Evolutionary conservation across 2,329 filamentous ascomycete species (phyloP), one percentile per base, ranked within the genome.

Genomic region (Neonectria sp.): DNA sequence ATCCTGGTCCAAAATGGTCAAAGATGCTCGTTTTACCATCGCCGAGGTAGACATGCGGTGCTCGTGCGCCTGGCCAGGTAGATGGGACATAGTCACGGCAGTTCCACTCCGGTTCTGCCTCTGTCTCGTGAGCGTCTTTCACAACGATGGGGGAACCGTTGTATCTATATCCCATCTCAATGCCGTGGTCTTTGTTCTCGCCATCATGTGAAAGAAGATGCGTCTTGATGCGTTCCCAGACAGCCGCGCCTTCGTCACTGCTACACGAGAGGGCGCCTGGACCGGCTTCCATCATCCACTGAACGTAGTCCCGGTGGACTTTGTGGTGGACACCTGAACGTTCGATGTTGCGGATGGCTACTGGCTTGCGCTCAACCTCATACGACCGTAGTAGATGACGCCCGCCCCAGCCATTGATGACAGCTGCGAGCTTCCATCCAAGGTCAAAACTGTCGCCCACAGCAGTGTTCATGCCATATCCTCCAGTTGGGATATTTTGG

Each of bases 401-500:
- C 1, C 58, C 51, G 0, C 65, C 71, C 1, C 60, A 55, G 3
- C 65, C 62, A 11, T 71, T 69, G 27, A 76, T 53, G 1, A 76
- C 73, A 6, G 71, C 69, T 4, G 73, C n/a, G n/a, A n/a, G n/a
- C n/a, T n/a, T n/a, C n/a, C n/a, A n/a, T n/a, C n/a, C n/a, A n/a
- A n/a, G n/a, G n/a, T n/a, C n/a, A n/a, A n/a, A n/a, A n/a, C n/a
- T n/a, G n/a, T n/a, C n/a, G 8, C 78, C 77, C 3, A 81, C 77
- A 5, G 77, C 79, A 4, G 76, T 78, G 67, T 82, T 82, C 77
- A 81, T 79, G 2, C 80, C 80, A 58, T 82, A 79, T 0, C 79
- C 80, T 11, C 80, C 79, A 13, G 73, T 74, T 0, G 79, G 79
- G 29, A 72, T 76, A 60, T 80, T 79, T 6, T 79, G 76, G 46